Evolutionary conservation across 495 filamentous ascomycete species (phyloP).

Genomic region (Hyaloscypha hepaticicola): DNA sequence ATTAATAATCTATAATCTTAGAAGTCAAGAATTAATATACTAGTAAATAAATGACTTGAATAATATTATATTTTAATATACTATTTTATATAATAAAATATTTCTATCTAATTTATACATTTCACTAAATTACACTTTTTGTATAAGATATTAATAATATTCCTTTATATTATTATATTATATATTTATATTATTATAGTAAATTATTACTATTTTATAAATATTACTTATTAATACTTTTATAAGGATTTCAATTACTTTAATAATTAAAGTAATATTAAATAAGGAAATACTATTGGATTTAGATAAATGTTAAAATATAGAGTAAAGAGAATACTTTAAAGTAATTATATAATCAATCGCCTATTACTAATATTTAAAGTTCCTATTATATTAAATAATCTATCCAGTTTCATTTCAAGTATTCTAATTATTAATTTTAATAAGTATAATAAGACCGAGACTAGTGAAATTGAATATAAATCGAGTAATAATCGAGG

Average conservation of each 20-base stretch:
- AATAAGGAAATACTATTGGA: conserved; percentile 12
- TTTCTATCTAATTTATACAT: conserved; percentile 20
- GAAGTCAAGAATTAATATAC: conserved; percentile 12
- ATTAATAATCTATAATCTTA: conserved; percentile 2
- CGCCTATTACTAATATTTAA: conserved; percentile 19
- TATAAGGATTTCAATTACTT: conserved; percentile 12
- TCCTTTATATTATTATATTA: background rate
- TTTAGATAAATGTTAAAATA: conserved; percentile 1
- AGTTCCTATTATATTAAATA: conserved; percentile 22
- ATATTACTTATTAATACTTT: conserved; percentile 5
- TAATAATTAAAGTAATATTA: conserved; percentile 4
- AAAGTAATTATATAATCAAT: conserved; percentile 14
- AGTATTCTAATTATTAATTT: conserved; percentile 18
- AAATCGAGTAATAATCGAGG: conserved; percentile 7
- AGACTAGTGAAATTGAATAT: conserved; percentile 22
- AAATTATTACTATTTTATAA: conserved; percentile 15
- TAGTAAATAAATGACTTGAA: conserved; percentile 13
- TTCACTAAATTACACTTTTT: conserved; percentile 4
- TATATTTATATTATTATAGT: conserved; percentile 17
- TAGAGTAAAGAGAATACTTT: conserved; percentile 11
- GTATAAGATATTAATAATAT: conserved; percentile 15
- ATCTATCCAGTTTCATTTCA: conserved; percentile 17
- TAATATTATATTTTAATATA: conserved; percentile 20
- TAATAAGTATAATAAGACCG: conserved; percentile 3
- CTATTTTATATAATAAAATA: conserved; percentile 16